Percentiles rank a stretch among this genome's conserved stretches.
These are phyloP conservation scores for Fomitiporia mediterranea DNA, from an alignment of 1,284 basidiomycete species.

Conservation along the genomic window DNA sequence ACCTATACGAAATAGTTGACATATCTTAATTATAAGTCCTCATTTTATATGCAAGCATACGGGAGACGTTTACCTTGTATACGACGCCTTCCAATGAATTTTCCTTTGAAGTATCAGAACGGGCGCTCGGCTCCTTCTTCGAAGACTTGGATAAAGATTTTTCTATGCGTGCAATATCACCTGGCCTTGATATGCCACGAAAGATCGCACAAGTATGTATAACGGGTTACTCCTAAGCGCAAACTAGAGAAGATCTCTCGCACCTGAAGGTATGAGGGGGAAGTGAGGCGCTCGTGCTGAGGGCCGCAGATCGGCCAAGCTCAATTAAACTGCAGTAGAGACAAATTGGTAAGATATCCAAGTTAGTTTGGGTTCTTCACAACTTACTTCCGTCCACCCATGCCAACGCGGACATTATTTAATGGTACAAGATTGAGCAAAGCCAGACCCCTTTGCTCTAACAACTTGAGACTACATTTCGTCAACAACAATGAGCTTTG, in stretches of 20 bases:
- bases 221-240: not conserved
- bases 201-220: not conserved
- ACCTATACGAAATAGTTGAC: slow-evolving; percentile 41
- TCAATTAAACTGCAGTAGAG: slow-evolving; percentile 65
- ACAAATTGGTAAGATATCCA: slow-evolving; percentile 2
- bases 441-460: slow-evolving; percentile 86
- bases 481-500: slow-evolving; percentile 77
- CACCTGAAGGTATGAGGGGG: slow-evolving; percentile 84
- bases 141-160: slow-evolving; percentile 46
- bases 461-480: slow-evolving; percentile 77
- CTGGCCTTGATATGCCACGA: slow-evolving; percentile 33
- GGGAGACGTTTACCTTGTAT: slow-evolving; percentile 55
- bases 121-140: slow-evolving; percentile 42
- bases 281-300: slow-evolving; percentile 66
- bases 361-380: not conserved
- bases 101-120: not conserved
- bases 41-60: not conserved
- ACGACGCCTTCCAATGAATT: slow-evolving; percentile 66
- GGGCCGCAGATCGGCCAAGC: slow-evolving; percentile 78
- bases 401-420: slow-evolving; percentile 69
- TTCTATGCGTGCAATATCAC: slow-evolving; percentile 81
- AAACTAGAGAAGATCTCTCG: slow-evolving; percentile 17
- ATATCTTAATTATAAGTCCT: not conserved
- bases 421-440: slow-evolving; percentile 70
- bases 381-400: slow-evolving; percentile 86